These are phyloP conservation scores for Candida albicans DNA, from an alignment of 1,139 yeast genomes.

Conservation along the genomic window DNA sequence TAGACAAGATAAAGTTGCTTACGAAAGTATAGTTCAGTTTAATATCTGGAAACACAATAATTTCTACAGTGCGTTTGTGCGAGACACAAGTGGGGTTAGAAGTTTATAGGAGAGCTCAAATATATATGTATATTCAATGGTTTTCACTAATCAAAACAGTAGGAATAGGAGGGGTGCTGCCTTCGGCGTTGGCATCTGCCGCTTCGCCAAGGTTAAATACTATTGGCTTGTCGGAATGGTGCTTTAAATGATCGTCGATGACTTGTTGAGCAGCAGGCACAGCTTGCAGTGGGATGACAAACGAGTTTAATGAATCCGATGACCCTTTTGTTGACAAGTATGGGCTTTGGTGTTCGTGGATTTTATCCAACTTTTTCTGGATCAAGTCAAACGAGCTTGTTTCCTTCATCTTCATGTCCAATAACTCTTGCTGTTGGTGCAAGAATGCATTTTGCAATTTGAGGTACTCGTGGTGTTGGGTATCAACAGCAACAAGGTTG, in stretches of 20 bases:
- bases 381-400: slow-evolving; percentile 15
- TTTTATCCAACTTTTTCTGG: slow-evolving; percentile 12
- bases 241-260: slow-evolving; percentile 6
- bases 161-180: slow-evolving; percentile 9
- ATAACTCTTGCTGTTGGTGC: slow-evolving; percentile 38
- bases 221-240: slow-evolving; percentile 7
- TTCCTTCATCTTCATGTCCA: slow-evolving; percentile 26
- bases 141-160: slow-evolving; percentile 18
- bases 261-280: slow-evolving; percentile 11
- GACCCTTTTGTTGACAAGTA: slow-evolving; percentile 3
- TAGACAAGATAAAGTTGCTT: slow-evolving; percentile 54
- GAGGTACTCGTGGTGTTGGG: slow-evolving; percentile 26
- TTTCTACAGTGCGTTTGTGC: slow-evolving; percentile 8
- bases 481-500: slow-evolving; percentile 2
- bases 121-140: slow-evolving; percentile 11
- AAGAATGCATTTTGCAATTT: slow-evolving; percentile 40
- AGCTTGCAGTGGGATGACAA: slow-evolving; percentile 7
- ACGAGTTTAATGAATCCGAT: slow-evolving; percentile 11
- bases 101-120: slow-evolving; percentile 3
- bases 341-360: slow-evolving; percentile 12
- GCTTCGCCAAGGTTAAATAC: slow-evolving; percentile 9
- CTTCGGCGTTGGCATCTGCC: slow-evolving; percentile 3
- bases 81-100: slow-evolving; percentile 13
- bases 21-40: slow-evolving; percentile 62
- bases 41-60: slow-evolving; percentile 44